A percentile compares a stretch with the other conserved stretches of the same genome.
Evolutionary conservation across 768 basidiomycete species (phyloP).

Genomic region (Cantharellus cinnabarinus): DNA sequence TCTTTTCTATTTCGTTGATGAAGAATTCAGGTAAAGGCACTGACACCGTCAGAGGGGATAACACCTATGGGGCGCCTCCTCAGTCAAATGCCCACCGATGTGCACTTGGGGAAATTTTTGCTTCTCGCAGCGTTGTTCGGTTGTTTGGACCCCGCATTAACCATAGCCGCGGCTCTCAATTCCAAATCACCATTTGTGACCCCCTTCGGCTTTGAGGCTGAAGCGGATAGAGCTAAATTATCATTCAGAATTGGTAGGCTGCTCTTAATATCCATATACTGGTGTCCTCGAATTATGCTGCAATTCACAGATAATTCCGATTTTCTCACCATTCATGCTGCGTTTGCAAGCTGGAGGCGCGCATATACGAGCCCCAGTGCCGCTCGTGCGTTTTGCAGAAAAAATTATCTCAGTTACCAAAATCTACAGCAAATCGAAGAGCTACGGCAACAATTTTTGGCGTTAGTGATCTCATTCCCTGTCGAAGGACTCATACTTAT

Average conservation of each 20-base stretch:
- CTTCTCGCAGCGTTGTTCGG: slow-evolving; percentile 65
- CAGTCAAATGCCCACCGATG: slow-evolving; percentile 85
- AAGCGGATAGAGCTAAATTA: slow-evolving; percentile 67
- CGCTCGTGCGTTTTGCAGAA: slow-evolving; percentile 58
- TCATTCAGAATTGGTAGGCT: slow-evolving; percentile 53
- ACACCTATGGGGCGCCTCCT: slow-evolving; percentile 83
- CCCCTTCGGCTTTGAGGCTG: slow-evolving; percentile 70
- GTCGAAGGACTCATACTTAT: slow-evolving; percentile 1
- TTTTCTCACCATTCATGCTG: slow-evolving; percentile 83
- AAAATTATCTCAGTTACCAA: slow-evolving; percentile 71
- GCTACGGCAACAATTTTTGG: slow-evolving; percentile 73
- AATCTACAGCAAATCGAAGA: slow-evolving; percentile 95
- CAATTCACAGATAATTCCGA: slow-evolving; percentile 61
- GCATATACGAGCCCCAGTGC: slow-evolving; percentile 40
- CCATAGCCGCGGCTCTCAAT: slow-evolving; percentile 81
- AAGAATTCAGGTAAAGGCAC: slow-evolving; percentile 46
- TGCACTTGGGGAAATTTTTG: slow-evolving; percentile 87
- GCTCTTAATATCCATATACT: background rate
- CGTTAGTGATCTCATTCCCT: slow-evolving; percentile 22
- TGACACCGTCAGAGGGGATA: slow-evolving; percentile 74
- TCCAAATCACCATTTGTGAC: slow-evolving; percentile 85
- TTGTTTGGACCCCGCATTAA: slow-evolving; percentile 90
- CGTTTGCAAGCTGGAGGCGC: slow-evolving; percentile 70
- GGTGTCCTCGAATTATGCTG: background rate
- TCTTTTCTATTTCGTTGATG: background rate